Conservation (phyloP, 768 basidiomycete genomes). For the Chalciporus piperatus region DNA sequence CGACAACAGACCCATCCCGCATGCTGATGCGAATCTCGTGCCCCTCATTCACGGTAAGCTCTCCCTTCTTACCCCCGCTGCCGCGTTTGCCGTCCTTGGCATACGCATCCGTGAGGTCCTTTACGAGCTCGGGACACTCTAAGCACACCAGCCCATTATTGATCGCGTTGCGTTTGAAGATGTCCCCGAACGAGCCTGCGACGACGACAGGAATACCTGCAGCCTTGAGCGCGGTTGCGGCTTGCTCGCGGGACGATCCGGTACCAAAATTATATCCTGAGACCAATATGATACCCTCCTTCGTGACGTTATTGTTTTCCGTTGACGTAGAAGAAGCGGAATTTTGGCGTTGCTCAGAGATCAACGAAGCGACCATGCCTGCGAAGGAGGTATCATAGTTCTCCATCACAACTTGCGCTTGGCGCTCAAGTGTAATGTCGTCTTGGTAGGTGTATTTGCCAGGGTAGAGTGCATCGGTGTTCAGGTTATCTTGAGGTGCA, state of each 20-base stretch:
- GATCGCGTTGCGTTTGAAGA: conserved; percentile 98
- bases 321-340: conserved; percentile 16
- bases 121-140: conserved; percentile 86
- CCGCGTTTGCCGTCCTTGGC: conserved; percentile 74
- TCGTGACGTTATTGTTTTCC: conserved; percentile 26
- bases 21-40: conserved; percentile 65
- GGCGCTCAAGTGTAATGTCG: conserved; percentile 92
- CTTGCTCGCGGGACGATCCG: conserved; percentile 97
- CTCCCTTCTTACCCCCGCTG: conserved; percentile 75
- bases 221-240: conserved; percentile 93
- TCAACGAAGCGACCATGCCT: conserved; percentile 54
- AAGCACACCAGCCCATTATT: conserved; percentile 97
- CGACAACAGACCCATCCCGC: conserved; percentile 63
- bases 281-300: conserved; percentile 74
- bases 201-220: conserved; percentile 92
- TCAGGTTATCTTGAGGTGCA: conserved; percentile 93
- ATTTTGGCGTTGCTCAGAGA: conserved; percentile 21
- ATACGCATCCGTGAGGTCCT: conserved; percentile 73
- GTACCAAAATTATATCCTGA: conserved; percentile 99
- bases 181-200: conserved; percentile 98
- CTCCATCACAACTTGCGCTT: conserved; percentile 98
- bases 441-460: conserved; percentile 99
- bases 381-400: conserved; percentile 96
- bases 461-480: conserved; percentile 98
- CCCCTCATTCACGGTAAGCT: conserved; percentile 78